Evolutionary conservation across 805 yeast species (phyloP).

Genomic region (Candida xiaguanensis): DNA sequence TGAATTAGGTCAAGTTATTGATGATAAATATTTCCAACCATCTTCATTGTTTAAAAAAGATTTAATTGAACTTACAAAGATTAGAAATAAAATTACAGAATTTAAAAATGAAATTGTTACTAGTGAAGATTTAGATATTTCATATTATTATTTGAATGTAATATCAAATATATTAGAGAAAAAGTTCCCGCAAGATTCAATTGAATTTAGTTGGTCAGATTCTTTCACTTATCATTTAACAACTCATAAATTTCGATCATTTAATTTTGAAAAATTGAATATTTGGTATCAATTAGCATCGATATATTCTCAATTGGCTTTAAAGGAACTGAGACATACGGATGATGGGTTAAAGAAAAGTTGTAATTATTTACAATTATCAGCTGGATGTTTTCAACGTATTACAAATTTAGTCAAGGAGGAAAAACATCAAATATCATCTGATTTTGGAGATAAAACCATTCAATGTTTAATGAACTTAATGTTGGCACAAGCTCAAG

Average conservation of each 20-base stretch:
- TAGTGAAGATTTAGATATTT: constrained; percentile 30
- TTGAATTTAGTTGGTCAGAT: constrained; percentile 70
- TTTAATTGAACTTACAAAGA: constrained; percentile 29
- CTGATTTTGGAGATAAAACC: constrained; percentile 53
- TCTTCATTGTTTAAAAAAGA: constrained; percentile 31
- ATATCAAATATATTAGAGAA: constrained; percentile 35
- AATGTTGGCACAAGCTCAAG: constrained; percentile 84
- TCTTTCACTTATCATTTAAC: constrained; percentile 53
- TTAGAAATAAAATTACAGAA: constrained; percentile 41
- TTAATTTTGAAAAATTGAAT: constrained; percentile 59
- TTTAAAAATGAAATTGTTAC: constrained; percentile 24
- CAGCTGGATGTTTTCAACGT: constrained; percentile 63
- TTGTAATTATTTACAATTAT: constrained; percentile 60
- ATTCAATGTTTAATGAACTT: constrained; percentile 48
- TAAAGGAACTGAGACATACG: constrained; percentile 38
- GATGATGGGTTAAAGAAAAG: constrained; percentile 59
- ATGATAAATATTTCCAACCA: constrained; percentile 42
- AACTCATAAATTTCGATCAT: constrained; percentile 43
- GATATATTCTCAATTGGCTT: constrained; percentile 54
- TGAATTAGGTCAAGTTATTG: constrained; percentile 41
- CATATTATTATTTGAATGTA: constrained; percentile 47
- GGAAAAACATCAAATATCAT: constrained; percentile 9
- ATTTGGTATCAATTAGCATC: constrained; percentile 69
- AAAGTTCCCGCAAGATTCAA: constrained; percentile 63
- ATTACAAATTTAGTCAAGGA: constrained; percentile 6